These are phyloP conservation scores for Colletotrichum sp. DNA, from an alignment of 2,329 filamentous ascomycete species.

Conservation along the genomic window DNA sequence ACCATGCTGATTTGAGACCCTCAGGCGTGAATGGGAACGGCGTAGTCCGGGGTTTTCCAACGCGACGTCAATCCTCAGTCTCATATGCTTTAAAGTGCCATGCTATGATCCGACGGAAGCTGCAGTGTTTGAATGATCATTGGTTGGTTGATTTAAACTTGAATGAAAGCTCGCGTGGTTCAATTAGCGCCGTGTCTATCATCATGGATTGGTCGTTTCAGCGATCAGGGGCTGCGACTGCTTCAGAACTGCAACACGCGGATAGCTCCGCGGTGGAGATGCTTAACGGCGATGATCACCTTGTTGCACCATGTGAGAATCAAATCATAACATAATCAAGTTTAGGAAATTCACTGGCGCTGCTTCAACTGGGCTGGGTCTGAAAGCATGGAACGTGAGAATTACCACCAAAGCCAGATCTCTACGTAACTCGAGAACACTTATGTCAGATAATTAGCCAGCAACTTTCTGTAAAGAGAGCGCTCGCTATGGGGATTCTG, in stretches of 20 bases:
- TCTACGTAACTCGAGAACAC: too few relatives aligned
- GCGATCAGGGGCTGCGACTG: neutral
- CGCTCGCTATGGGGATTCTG: too few relatives aligned
- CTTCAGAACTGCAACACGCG: neutral
- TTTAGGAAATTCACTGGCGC: neutral
- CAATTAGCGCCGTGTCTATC: neutral
- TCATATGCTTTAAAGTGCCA: neutral
- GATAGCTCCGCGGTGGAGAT: neutral
- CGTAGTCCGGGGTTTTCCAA: neutral
- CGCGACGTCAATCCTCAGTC: neutral
- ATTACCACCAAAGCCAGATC: neutral
- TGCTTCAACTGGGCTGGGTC: rapidly evolving
- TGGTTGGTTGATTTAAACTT: neutral
- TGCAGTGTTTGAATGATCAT: neutral
- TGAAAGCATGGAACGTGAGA: neutral
- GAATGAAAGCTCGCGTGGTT: neutral
- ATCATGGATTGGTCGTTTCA: neutral
- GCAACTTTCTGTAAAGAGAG: too few relatives aligned
- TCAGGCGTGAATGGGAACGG: neutral
- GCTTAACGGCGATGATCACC: neutral
- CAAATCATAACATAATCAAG: neutral
- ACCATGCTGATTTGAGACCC: neutral
- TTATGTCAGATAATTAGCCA: too few relatives aligned
- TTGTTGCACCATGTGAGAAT: neutral
- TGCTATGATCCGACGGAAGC: neutral